These are phyloP conservation scores for Ganoderma boninense DNA, from an alignment of 1,284 basidiomycete genomes.

Conservation along the genomic window DNA sequence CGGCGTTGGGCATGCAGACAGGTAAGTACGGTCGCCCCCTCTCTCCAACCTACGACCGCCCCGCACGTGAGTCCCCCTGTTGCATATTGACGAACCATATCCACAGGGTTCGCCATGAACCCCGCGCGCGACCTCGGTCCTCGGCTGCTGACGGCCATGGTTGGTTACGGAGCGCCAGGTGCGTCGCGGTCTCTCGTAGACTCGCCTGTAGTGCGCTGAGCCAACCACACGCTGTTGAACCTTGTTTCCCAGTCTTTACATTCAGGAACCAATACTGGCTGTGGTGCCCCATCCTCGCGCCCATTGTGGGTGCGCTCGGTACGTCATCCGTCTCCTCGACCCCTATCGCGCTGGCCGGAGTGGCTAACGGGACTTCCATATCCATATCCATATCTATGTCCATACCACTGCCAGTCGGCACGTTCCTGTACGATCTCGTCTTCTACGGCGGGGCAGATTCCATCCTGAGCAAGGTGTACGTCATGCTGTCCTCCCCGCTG, in stretches of 20 bases:
- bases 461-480: constrained; percentile 47
- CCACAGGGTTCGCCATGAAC: constrained; percentile 61
- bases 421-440: constrained; percentile 61
- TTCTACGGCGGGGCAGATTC: constrained; percentile 63
- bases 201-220: background rate
- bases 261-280: constrained; percentile 75
- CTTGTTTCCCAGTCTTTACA: constrained; percentile 47
- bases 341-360: background rate
- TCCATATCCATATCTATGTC: no score
- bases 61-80: background rate
- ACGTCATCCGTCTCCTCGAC: constrained; percentile 14
- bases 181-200: constrained; percentile 13
- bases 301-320: constrained; percentile 62
- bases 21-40: constrained; percentile 34
- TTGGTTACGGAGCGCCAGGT: constrained; percentile 63
- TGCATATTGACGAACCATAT: background rate
- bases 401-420: constrained; percentile 44
- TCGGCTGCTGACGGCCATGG: constrained; percentile 64
- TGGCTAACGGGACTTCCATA: constrained; percentile 5
- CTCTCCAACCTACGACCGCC: background rate
- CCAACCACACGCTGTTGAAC: background rate
- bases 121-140: constrained; percentile 74
- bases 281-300: constrained; percentile 73
- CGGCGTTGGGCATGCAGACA: constrained; percentile 66
- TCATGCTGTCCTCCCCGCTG: no score